A percentile compares a stretch with the other conserved stretches of the same genome.
These are phyloP conservation scores for Panicum miliaceum DNA, from an alignment of 176 grass and related monocot species.

Conservation along the genomic window DNA sequence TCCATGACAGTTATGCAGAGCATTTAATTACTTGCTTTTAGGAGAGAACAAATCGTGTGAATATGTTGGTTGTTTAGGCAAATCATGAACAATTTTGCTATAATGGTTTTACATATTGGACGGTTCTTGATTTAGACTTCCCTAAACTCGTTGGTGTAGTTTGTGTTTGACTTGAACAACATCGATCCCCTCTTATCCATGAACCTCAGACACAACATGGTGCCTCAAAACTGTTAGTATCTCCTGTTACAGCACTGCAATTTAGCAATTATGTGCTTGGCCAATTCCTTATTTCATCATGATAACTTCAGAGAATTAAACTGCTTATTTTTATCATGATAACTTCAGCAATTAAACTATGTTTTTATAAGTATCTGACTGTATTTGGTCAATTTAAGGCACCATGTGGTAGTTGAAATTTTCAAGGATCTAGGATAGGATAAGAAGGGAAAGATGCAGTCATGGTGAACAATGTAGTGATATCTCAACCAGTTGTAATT, in stretches of 20 bases:
- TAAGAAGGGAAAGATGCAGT: background rate
- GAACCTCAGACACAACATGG: background rate
- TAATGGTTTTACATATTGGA: background rate
- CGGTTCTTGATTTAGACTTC: background rate
- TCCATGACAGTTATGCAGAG: background rate
- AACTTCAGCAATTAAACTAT: background rate
- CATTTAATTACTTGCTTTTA: conserved; percentile 14
- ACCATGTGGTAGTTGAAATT: background rate
- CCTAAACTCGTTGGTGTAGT: background rate
- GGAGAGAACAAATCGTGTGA: background rate
- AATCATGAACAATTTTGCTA: background rate
- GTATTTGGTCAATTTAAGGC: background rate
- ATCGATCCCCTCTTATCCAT: background rate
- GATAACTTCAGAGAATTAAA: conserved; percentile 1
- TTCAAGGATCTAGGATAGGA: background rate
- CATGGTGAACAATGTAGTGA: background rate
- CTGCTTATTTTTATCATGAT: background rate
- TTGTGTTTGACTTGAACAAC: background rate
- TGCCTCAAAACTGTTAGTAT: background rate
- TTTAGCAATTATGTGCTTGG: background rate
- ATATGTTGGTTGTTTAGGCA: background rate
- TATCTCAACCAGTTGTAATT: background rate
- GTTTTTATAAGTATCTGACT: conserved; percentile 4
- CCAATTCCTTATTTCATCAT: background rate
- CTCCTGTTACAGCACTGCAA: background rate